Evolutionary conservation across 805 yeast genomes (phyloP).

Genomic region (Spathaspora arborariae): DNA sequence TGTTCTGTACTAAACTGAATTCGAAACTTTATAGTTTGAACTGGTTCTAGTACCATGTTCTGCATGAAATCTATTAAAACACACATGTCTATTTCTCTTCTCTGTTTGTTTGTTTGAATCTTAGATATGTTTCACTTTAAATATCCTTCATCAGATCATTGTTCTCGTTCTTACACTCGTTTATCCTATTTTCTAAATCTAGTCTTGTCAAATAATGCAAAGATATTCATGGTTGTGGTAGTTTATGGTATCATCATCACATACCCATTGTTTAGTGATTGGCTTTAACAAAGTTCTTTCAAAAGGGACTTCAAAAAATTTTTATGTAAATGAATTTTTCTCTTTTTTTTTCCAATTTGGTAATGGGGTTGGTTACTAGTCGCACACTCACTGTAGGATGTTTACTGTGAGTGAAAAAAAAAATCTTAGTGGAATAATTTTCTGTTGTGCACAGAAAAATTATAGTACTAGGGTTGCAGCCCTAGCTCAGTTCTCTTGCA

Average conservation of each 20-base stretch:
- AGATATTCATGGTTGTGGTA: background rate
- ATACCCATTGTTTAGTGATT: conserved; percentile 27
- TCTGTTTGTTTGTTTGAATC: background rate
- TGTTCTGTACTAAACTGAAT: background rate
- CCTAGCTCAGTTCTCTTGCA: background rate
- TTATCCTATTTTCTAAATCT: background rate
- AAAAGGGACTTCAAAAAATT: conserved; percentile 5
- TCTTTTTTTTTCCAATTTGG: conserved; percentile 1
- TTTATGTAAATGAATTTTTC: conserved; percentile 3
- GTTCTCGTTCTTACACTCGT: background rate
- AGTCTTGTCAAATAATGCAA: background rate
- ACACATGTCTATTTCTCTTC: background rate
- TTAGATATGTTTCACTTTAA: background rate
- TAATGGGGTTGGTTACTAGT: background rate
- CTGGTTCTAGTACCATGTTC: background rate
- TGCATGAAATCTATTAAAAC: background rate
- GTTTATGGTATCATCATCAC: conserved; percentile 9
- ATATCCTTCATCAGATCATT: background rate
- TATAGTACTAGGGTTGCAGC: background rate
- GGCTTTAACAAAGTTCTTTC: conserved; percentile 11
- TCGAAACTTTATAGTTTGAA: background rate
- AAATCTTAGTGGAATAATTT: background rate
- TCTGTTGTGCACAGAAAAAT: conserved; percentile 1
- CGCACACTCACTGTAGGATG: background rate
- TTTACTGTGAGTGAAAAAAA: background rate